A percentile compares a stretch with the other conserved stretches of the same genome.
Evolutionary conservation across 139 green algal species (phyloP).

Genomic region (Chlamydomonas sp.): DNA sequence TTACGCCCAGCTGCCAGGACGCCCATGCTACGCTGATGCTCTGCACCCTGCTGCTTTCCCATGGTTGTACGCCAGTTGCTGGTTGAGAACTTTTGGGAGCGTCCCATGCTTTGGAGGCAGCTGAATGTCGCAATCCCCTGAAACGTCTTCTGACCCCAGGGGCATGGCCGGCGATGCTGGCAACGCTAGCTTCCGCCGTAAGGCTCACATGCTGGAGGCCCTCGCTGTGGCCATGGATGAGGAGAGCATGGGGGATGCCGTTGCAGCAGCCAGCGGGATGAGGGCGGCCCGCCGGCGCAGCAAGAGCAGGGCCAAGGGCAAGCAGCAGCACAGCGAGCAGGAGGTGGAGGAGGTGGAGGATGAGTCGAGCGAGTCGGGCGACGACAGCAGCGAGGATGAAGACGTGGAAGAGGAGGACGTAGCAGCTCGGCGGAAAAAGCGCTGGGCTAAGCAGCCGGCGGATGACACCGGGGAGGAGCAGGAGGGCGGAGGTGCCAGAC

Average conservation of each 20-base stretch:
- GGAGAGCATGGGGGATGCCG: slow-evolving; percentile 24
- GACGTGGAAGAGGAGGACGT: background rate
- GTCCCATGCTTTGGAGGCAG: no score
- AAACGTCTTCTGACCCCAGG: background rate
- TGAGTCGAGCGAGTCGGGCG: no score
- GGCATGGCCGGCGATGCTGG: background rate
- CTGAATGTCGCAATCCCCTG: no score
- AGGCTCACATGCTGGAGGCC: background rate
- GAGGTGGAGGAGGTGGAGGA: background rate
- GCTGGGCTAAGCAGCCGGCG: background rate
- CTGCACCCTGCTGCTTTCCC: no score
- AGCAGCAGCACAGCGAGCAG: background rate
- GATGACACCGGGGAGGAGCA: background rate
- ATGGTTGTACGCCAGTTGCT: no score
- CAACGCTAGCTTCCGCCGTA: background rate
- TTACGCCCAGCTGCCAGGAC: background rate
- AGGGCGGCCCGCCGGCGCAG: background rate
- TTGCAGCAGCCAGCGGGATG: background rate
- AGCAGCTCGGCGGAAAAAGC: background rate
- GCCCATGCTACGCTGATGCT: background rate
- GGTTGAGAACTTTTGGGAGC: no score
- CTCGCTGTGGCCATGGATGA: slow-evolving; percentile 30
- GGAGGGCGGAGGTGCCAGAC: background rate
- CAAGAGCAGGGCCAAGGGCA: background rate
- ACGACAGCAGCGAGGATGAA: background rate